phyloP scores from a whole-genome alignment of 2,329 filamentous ascomycete genomes.

The Blastomyces emzantsi region DNA sequence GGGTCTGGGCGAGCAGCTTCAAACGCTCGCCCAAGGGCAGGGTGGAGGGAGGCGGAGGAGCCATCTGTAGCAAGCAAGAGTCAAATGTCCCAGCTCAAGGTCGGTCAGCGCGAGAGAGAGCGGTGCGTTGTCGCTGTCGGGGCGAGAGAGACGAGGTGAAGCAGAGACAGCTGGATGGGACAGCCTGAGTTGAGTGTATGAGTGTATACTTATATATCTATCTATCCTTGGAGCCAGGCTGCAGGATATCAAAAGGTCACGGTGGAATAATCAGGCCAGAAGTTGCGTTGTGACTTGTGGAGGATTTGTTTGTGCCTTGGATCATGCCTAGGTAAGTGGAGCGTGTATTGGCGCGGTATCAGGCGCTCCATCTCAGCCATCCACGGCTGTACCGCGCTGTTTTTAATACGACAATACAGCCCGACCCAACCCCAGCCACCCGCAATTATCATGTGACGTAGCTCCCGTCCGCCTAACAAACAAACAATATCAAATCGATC shows the following conservation, averaged over 20 bases:
- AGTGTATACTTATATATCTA: background rate
- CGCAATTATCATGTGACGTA: background rate
- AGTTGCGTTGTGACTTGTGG: background rate
- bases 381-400: background rate
- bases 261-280: background rate
- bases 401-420: background rate
- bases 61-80: slow-evolving; percentile 42
- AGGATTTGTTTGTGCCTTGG: background rate
- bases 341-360: background rate
- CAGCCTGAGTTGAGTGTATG: background rate
- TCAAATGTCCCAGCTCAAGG: background rate
- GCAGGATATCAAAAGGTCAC: slow-evolving; percentile 5
- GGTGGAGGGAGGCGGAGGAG: slow-evolving; percentile 62
- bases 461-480: background rate
- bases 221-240: background rate
- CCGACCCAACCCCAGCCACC: background rate
- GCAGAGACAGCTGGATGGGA: background rate
- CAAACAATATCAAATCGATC: background rate
- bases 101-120: background rate
- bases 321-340: background rate
- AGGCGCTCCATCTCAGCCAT: too few relatives aligned
- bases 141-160: background rate
- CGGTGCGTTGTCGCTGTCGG: too few relatives aligned
- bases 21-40: slow-evolving; percentile 67
- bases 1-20: slow-evolving; percentile 69